A percentile compares a stretch with the other conserved stretches of the same genome.
These are phyloP conservation scores for Chlorella sp. DNA, from an alignment of 139 green algal species.

Conservation along the genomic window DNA sequence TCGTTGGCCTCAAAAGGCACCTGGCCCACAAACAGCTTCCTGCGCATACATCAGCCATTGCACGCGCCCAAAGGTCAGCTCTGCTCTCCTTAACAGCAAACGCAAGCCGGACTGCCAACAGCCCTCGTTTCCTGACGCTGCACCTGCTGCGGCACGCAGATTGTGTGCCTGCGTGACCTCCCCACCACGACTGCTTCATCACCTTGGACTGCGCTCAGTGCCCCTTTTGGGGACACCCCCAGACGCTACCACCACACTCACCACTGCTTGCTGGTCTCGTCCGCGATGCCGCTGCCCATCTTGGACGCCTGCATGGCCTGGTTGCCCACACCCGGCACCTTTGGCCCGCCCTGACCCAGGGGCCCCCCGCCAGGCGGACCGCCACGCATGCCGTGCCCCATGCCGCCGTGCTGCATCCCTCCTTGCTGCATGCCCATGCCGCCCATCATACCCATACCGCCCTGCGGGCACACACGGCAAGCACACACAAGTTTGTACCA, in stretches of 20 bases:
- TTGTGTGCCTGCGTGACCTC: too few relatives aligned
- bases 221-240: too few relatives aligned
- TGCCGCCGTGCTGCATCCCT: conserved; percentile 5
- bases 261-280: conserved; percentile 19
- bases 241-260: too few relatives aligned
- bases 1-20: conserved; percentile 49
- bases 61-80: too few relatives aligned
- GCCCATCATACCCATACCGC: conserved; percentile 8
- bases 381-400: conserved; percentile 11
- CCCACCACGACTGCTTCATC: too few relatives aligned
- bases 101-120: too few relatives aligned
- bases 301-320: conserved; percentile 12
- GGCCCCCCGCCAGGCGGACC: conserved; percentile 4
- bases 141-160: too few relatives aligned
- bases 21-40: conserved; percentile 42
- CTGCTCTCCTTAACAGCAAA: too few relatives aligned
- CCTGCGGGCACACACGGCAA: not conserved
- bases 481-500: too few relatives aligned
- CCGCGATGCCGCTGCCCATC: conserved; percentile 15
- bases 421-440: not conserved
- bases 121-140: too few relatives aligned
- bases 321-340: conserved; percentile 6
- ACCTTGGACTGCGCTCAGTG: too few relatives aligned
- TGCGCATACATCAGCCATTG: too few relatives aligned
- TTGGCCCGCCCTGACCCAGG: not conserved